Evolutionary conservation across 352 stramenopile genomes (phyloP).

Genomic region (Phytophthora aleatoria): DNA sequence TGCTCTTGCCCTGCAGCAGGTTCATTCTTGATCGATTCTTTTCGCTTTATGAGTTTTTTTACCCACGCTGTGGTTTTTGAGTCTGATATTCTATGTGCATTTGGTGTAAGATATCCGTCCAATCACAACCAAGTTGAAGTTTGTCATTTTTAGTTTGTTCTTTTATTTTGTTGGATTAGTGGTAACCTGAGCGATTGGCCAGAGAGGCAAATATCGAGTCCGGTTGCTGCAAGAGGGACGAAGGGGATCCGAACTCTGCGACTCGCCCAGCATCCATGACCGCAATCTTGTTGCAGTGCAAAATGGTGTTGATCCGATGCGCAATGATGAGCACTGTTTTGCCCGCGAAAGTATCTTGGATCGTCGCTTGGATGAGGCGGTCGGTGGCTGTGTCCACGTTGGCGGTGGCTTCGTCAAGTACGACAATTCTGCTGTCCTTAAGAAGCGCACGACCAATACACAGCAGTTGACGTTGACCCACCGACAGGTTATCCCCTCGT

Average conservation of each 20-base stretch:
- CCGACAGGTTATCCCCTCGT: slow-evolving; percentile 57
- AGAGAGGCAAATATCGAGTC: slow-evolving; percentile 23
- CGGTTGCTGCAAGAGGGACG: slow-evolving; percentile 1
- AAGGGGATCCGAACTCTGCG: slow-evolving; percentile 78
- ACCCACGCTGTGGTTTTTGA: neutral
- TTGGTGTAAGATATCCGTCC: slow-evolving; percentile 3
- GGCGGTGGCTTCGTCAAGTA: slow-evolving; percentile 96
- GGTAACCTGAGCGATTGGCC: slow-evolving; percentile 7
- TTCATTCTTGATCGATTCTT: slow-evolving; percentile 55
- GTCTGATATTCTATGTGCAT: slow-evolving; percentile 17
- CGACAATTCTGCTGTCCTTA: slow-evolving; percentile 85
- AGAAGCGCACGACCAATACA: slow-evolving; percentile 95
- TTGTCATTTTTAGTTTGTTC: neutral
- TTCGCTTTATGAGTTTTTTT: neutral
- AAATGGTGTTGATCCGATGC: slow-evolving; percentile 31
- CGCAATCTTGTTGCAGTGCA: slow-evolving; percentile 29
- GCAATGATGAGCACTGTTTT: slow-evolving; percentile 74
- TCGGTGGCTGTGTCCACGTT: slow-evolving; percentile 46
- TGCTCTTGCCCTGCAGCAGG: slow-evolving; percentile 86
- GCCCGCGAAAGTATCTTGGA: slow-evolving; percentile 88
- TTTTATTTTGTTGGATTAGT: neutral
- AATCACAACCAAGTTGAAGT: slow-evolving; percentile 8
- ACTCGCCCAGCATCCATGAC: slow-evolving; percentile 51
- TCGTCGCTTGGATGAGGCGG: slow-evolving; percentile 59
- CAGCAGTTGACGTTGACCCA: slow-evolving; percentile 90